Evolutionary conservation across 2,329 filamentous ascomycete species (phyloP), one percentile per base, ranked within the genome.

Genomic region (Xylariaceae sp.): DNA sequence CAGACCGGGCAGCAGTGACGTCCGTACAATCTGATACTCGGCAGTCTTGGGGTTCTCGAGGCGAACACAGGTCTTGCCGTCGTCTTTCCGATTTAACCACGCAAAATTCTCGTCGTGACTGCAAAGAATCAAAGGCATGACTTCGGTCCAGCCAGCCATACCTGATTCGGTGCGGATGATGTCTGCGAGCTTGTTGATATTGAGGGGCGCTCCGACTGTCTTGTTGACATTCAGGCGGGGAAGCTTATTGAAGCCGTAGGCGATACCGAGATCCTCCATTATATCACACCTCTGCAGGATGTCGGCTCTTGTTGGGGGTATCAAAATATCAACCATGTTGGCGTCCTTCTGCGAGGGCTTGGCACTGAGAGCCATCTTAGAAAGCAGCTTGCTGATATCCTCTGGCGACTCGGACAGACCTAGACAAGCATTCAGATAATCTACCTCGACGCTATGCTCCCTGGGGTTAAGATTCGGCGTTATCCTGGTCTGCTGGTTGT

Each of bases 101-200:
- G 81, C 87, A 70, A 97, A 99, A 76, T 99, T 99, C 79, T 99
- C 94, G 66, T 97, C 93, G 71, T 97, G 91, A 42, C 90, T 96
- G 79, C 94, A 99, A 50, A 99, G 83, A 61, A 96, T 97, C 28
- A 99, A 80, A 22, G 94, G 93, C 82, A 99, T 87, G 50, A 96
- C 93, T 75, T 99, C 94, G 50, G 84, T 87, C 94, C 94, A 99
- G 54, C 94, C 94, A 6, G 93, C 88, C 84, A 96, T 94, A 49
- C 92, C 93, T 46, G 89, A 83, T 71, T 99, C 94, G 49, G 86
- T 76, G 48, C 94, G 88, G 54, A 97, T 83, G 61, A 97, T 96
- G 66, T 99, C 95, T 55, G 82, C 82, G 39, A 99, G 86, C 75
- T 97, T 97, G 80, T 99, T 99, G 73, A 99, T 87, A 54, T 85